Conservation (phyloP, 2,329 filamentous ascomycete genomes). For the Alternaria ventricosa region DNA sequence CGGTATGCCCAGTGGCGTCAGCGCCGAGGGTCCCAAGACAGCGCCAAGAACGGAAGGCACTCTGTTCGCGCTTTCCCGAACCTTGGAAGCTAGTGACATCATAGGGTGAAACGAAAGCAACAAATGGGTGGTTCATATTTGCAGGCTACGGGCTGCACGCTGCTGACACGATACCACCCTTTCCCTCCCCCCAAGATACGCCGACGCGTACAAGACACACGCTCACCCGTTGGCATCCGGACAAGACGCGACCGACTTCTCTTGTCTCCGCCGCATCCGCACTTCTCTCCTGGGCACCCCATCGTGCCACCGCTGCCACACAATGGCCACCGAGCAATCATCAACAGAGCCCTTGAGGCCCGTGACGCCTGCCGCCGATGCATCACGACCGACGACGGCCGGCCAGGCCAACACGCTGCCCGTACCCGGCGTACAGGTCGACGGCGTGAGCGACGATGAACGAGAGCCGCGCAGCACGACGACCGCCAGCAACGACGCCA, state of each 20-base stretch:
- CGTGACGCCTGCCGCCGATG: slow-evolving; percentile 15
- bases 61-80: background rate
- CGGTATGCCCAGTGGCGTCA: slow-evolving; percentile 7
- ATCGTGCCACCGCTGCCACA: slow-evolving; percentile 2
- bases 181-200: background rate
- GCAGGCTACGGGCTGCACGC: slow-evolving; percentile 12
- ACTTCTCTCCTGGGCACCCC: background rate
- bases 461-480: slow-evolving; percentile 18
- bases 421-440: slow-evolving; percentile 29
- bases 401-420: slow-evolving; percentile 19
- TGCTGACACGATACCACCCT: slow-evolving; percentile 13
- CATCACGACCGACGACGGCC: slow-evolving; percentile 14
- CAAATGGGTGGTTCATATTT: slow-evolving; percentile 2
- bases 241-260: slow-evolving; percentile 21
- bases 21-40: slow-evolving; percentile 1
- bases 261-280: slow-evolving; percentile 19
- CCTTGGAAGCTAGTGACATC: slow-evolving; percentile 14
- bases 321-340: slow-evolving; percentile 36
- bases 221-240: slow-evolving; percentile 35
- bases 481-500: slow-evolving; percentile 7
- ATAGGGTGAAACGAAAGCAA: background rate
- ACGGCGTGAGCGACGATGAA: slow-evolving; percentile 25
- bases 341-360: slow-evolving; percentile 42
- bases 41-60: slow-evolving; percentile 8
- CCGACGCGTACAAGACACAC: slow-evolving; percentile 20